A percentile compares a stretch with the other conserved stretches of the same genome.
These are phyloP conservation scores for Leishmania major DNA, from an alignment of 208 protist species.

Conservation along the genomic window DNA sequence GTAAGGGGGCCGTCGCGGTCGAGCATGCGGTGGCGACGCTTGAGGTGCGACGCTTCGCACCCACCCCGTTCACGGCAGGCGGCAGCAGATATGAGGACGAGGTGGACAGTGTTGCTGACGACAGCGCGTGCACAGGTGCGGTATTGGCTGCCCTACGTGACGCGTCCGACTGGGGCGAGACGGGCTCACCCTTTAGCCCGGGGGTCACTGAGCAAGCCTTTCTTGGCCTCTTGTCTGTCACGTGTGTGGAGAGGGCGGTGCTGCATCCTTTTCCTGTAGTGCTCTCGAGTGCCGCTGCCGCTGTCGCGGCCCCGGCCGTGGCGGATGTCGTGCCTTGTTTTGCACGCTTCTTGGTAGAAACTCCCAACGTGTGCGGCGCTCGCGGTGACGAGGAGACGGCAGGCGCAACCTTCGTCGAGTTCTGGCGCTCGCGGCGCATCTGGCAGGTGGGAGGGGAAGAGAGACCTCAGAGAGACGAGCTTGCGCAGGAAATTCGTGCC, in stretches of 20 bases:
- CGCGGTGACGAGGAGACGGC: background rate
- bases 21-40: background rate
- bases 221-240: background rate
- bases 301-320: background rate
- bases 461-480: background rate
- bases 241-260: background rate
- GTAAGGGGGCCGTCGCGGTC: background rate
- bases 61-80: background rate
- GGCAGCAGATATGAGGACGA: background rate
- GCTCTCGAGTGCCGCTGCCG: background rate
- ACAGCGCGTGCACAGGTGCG: background rate
- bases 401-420: background rate
- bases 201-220: background rate
- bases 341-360: background rate
- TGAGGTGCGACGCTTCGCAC: background rate
- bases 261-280: background rate
- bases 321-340: background rate
- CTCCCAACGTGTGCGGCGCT: background rate
- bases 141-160: background rate
- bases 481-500: background rate
- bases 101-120: background rate
- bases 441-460: background rate
- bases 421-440: background rate
- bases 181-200: background rate
- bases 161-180: background rate